phyloP scores from a whole-genome alignment of 2,329 filamentous ascomycete genomes.

The Grosmannia penicillata region DNA sequence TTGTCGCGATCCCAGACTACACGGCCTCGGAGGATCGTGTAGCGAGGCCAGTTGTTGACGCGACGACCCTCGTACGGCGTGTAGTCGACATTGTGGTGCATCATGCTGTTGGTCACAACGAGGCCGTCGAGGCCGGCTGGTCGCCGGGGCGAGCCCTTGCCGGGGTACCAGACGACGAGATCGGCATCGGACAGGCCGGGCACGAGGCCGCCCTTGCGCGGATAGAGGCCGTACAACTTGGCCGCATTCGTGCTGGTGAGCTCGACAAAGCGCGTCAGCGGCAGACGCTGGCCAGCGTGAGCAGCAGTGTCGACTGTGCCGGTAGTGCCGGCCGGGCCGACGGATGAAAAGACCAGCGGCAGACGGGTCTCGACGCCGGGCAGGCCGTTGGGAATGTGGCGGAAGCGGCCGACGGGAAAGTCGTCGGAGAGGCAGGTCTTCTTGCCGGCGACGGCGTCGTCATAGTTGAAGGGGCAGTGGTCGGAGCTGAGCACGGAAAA shows the following conservation, averaged over 20 bases:
- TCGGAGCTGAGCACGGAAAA: conserved; percentile 36
- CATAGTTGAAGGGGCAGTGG: conserved; percentile 34
- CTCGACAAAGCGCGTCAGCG: conserved; percentile 35
- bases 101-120: conserved; percentile 31
- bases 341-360: conserved; percentile 26
- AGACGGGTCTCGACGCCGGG: conserved; percentile 43
- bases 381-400: conserved; percentile 42
- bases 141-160: conserved; percentile 8
- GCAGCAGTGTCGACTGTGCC: no score
- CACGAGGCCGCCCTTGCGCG: conserved; percentile 31
- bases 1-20: conserved; percentile 42
- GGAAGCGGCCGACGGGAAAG: conserved; percentile 26
- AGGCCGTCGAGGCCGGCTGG: conserved; percentile 14
- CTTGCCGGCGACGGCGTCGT: conserved; percentile 21
- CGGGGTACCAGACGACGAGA: conserved; percentile 41
- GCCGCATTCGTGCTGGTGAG: conserved; percentile 39
- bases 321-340: no score
- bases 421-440: conserved; percentile 12
- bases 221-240: conserved; percentile 40
- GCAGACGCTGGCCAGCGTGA: conserved; percentile 5
- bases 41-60: conserved; percentile 47
- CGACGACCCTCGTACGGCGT: conserved; percentile 43
- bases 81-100: conserved; percentile 49
- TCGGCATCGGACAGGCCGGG: conserved; percentile 40
- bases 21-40: conserved; percentile 41